Conservation (phyloP, 768 basidiomycete genomes). For the Candolleomyces eurysporus region DNA sequence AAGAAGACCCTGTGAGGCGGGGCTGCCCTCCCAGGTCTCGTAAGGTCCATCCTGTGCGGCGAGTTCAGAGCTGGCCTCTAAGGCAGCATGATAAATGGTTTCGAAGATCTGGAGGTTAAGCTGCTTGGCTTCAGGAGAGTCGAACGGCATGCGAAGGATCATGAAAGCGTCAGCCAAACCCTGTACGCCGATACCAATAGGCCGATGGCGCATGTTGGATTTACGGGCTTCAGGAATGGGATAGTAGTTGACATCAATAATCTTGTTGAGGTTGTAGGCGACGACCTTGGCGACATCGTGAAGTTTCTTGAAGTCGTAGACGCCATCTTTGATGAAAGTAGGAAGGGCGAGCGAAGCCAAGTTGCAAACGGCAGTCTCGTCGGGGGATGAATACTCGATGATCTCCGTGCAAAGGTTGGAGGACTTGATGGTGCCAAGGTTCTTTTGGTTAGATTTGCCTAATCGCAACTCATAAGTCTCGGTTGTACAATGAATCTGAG, state of each 20-base stretch:
- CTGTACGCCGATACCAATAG: constrained; percentile 96
- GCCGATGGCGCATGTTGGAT: constrained; percentile 96
- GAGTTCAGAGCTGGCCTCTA: constrained; percentile 88
- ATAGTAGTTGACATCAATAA: constrained; percentile 96
- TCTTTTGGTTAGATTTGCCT: constrained; percentile 98
- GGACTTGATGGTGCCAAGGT: constrained; percentile 98
- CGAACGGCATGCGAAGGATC: constrained; percentile 95
- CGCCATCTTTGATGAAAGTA: constrained; percentile 77
- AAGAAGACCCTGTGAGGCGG: constrained; percentile 82
- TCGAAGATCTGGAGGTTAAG: constrained; percentile 97
- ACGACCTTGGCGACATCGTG: constrained; percentile 95
- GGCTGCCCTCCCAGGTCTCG: constrained; percentile 87
- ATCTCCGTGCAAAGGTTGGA: constrained; percentile 99
- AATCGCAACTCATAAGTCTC: neutral
- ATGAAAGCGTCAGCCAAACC: constrained; percentile 98
- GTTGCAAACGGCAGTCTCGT: constrained; percentile 98
- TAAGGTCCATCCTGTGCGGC: constrained; percentile 80
- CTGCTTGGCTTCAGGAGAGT: constrained; percentile 78
- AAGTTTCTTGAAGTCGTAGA: constrained; percentile 92
- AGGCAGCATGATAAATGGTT: constrained; percentile 95
- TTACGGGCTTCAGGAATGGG: constrained; percentile 87
- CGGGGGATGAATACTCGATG: constrained; percentile 95
- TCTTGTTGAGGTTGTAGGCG: constrained; percentile 86
- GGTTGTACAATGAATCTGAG: neutral
- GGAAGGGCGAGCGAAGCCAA: constrained; percentile 96